Evolutionary conservation across 177 flowering plant species (phyloP), one percentile per base, ranked within the genome.

Genomic region (Vitis hybrid): DNA sequence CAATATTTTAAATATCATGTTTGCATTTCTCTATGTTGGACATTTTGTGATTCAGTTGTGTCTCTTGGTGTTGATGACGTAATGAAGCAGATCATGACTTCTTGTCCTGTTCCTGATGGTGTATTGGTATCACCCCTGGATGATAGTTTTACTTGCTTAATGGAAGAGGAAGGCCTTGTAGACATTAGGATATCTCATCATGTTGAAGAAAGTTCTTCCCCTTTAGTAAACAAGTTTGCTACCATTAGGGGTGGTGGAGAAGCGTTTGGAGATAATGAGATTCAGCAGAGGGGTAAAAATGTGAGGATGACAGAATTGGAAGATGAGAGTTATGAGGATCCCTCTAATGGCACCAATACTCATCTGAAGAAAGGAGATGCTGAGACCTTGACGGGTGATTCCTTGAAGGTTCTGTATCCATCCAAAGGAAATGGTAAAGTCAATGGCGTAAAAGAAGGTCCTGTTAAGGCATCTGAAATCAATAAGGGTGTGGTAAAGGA

Each of bases 121-220:
- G 15, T 33, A 22, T 72, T 85, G 69, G 64, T 86, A 51, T 85
- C 94, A 7, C 94, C 94, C 75, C 84, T 90, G 26, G 68, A 71
- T 50, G 82, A 77, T 51, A 64, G 74, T 70, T 62, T 88, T 12
- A 51, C 80, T 55, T 51, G 49, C 76, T 71, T 88, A 69, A 49
- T 26, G 19, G 76, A 68, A 72, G 73, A 74, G 62, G 80, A 67
- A 69, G 75, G 56, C 58, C 62, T 51, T 74, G 58, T 5, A 10
- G 69, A 26, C 64, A 77, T 73, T 8, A 68, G 67, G 65, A 71
- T n/a, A 64, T 31, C 70, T 75, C 73, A 60, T 16, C 18, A 70
- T 60, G 67, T 64, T 29, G 70, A 66, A 59, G 75, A 65, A 56
- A 64, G 72, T 65, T 72, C 75, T 60, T 31, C 49, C 26, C 21